phyloP scores from a whole-genome alignment of 2,329 filamentous ascomycete genomes.

The Colletotrichum sp. region DNA sequence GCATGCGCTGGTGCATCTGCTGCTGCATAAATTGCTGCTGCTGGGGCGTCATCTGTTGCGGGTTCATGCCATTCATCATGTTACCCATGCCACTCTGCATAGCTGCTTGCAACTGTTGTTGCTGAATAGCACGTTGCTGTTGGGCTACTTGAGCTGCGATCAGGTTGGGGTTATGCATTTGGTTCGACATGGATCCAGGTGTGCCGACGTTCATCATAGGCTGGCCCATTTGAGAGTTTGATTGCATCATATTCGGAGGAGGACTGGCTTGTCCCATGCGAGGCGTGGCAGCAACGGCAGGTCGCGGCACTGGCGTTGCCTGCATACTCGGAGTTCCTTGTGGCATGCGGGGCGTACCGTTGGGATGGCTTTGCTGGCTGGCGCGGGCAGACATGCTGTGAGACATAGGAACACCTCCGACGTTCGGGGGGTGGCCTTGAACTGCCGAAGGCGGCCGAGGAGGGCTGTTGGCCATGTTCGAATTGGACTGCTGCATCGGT shows the following conservation, averaged over 20 bases:
- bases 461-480: conserved; percentile 72
- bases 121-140: conserved; percentile 51
- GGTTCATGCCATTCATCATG: conserved; percentile 41
- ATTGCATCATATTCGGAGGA: conserved; percentile 63
- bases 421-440: conserved; percentile 59
- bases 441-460: conserved; percentile 70
- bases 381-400: conserved; percentile 68
- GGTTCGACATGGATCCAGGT: conserved; percentile 33
- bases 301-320: conserved; percentile 61
- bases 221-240: conserved; percentile 59
- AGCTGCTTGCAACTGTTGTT: conserved; percentile 39
- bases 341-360: conserved; percentile 67
- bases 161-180: conserved; percentile 43
- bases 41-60: conserved; percentile 26
- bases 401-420: conserved; percentile 59
- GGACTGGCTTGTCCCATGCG: conserved; percentile 69
- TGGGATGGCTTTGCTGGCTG: conserved; percentile 70
- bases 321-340: conserved; percentile 67
- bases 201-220: conserved; percentile 52
- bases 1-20: conserved; percentile 26
- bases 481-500: conserved; percentile 69
- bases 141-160: conserved; percentile 51
- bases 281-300: conserved; percentile 60
- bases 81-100: conserved; percentile 40
- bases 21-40: conserved; percentile 18